These are phyloP conservation scores for Lipomyces chichibuensis DNA, from an alignment of 805 yeast species.

Conservation along the genomic window DNA sequence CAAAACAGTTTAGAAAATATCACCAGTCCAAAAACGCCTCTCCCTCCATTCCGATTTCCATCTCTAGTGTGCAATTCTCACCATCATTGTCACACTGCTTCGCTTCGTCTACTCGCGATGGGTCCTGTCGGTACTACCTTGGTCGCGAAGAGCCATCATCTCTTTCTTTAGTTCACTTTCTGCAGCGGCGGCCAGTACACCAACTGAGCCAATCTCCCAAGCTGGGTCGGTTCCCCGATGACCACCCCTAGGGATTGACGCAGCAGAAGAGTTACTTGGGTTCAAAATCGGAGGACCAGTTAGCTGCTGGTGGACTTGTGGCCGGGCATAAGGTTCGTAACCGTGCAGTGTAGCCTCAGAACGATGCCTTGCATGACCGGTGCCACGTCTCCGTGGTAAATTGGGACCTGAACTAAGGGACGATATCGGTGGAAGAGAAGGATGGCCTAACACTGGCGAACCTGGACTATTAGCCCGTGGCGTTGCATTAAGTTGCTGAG, in stretches of 20 bases:
- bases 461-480: background rate
- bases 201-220: conserved; percentile 34
- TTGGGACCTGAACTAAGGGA: conserved; percentile 13
- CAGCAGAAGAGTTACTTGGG: background rate
- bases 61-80: background rate
- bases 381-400: conserved; percentile 30
- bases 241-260: background rate
- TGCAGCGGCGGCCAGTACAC: conserved; percentile 34
- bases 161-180: conserved; percentile 26
- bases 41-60: background rate
- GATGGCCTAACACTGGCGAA: conserved; percentile 6
- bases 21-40: background rate
- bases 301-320: conserved; percentile 13
- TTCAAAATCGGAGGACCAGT: conserved; percentile 16
- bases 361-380: conserved; percentile 35
- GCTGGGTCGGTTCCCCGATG: conserved; percentile 23
- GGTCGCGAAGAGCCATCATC: background rate
- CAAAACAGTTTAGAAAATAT: background rate
- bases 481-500: conserved; percentile 20
- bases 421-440: conserved; percentile 31
- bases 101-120: background rate
- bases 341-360: conserved; percentile 36
- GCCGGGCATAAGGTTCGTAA: conserved; percentile 34
- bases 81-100: background rate
- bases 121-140: background rate